These are phyloP conservation scores for Spergularia azorica DNA, from an alignment of 179 eudicot genomes.

Conservation along the genomic window DNA sequence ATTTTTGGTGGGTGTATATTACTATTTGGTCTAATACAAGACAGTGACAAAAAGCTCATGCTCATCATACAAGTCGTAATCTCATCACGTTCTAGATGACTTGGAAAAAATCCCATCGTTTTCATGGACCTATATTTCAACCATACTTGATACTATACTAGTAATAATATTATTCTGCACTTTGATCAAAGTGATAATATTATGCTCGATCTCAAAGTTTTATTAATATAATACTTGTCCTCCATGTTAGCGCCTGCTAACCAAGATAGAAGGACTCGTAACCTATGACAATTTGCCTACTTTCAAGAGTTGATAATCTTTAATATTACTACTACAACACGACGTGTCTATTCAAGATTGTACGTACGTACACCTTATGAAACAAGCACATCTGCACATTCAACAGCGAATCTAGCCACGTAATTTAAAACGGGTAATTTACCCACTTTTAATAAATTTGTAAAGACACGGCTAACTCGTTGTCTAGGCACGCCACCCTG, in stretches of 20 bases:
- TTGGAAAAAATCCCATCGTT: constrained; percentile 16
- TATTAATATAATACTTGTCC: neutral
- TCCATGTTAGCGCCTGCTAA: neutral
- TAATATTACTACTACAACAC: neutral
- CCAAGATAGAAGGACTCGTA: too few relatives aligned
- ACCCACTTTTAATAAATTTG: too few relatives aligned
- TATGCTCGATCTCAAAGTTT: neutral
- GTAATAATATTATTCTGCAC: neutral
- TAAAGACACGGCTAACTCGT: too few relatives aligned
- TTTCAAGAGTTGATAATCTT: neutral
- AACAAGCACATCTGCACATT: too few relatives aligned
- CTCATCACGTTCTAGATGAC: constrained; percentile 21
- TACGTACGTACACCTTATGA: neutral
- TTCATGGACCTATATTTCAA: constrained; percentile 10
- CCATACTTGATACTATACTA: constrained; percentile 1
- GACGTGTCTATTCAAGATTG: neutral
- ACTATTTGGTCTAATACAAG: constrained; percentile 20
- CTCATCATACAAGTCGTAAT: constrained; percentile 25
- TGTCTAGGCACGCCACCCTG: too few relatives aligned
- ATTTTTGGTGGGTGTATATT: neutral
- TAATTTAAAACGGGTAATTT: too few relatives aligned
- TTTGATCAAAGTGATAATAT: neutral
- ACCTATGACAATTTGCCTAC: neutral
- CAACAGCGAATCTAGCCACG: too few relatives aligned
- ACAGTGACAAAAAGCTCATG: constrained; percentile 27